A percentile compares a stretch with the other conserved stretches of the same genome.
These are phyloP conservation scores for Vaccinium darrowii DNA, from an alignment of 148 eudicot species.

Conservation along the genomic window DNA sequence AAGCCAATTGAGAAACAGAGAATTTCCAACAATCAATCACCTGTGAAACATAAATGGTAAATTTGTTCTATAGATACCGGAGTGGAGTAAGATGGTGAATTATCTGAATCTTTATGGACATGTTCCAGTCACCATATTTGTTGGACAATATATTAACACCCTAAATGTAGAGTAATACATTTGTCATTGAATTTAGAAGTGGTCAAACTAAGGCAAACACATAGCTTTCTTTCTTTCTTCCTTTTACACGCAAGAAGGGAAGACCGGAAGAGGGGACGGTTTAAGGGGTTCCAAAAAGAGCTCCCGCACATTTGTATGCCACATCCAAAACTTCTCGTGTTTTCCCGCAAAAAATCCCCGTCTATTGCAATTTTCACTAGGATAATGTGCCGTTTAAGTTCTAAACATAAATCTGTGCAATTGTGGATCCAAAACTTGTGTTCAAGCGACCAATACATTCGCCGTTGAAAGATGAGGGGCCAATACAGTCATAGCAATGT, in stretches of 20 bases:
- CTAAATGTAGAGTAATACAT: background rate
- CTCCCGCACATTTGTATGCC: background rate
- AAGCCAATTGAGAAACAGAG: background rate
- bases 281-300: background rate
- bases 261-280: background rate
- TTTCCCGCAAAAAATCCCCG: background rate
- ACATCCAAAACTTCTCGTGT: background rate
- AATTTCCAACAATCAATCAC: background rate
- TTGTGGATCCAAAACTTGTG: background rate
- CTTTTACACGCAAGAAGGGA: background rate
- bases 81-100: background rate
- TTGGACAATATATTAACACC: background rate
- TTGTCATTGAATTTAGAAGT: background rate
- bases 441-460: background rate
- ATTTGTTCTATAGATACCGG: background rate
- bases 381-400: background rate
- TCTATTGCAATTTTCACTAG: background rate
- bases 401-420: background rate
- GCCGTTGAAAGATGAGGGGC: background rate
- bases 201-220: background rate
- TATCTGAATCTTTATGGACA: background rate
- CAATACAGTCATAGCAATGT: background rate
- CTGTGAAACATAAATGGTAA: background rate
- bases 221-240: background rate
- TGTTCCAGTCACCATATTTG: background rate